Conservation (phyloP, 768 basidiomycete species). For the Gymnopilus junonius region DNA sequence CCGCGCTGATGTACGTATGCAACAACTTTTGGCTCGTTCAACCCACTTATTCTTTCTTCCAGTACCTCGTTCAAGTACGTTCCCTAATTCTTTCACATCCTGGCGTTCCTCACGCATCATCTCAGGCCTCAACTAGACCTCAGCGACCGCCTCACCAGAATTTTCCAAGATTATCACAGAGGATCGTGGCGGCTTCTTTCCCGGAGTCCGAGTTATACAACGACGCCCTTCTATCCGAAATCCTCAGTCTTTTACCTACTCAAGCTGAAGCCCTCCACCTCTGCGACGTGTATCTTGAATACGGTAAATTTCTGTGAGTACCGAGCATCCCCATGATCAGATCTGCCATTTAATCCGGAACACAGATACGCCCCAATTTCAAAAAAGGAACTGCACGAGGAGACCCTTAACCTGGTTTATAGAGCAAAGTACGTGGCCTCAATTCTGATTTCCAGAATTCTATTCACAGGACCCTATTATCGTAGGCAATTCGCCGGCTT, state of each 20-base stretch:
- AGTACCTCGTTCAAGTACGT: conserved; percentile 66
- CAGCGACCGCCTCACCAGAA: background rate
- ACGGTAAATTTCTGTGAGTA: conserved; percentile 61
- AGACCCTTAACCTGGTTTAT: conserved; percentile 59
- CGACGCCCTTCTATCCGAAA: conserved; percentile 12
- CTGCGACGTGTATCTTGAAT: conserved; percentile 68
- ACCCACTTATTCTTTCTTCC: conserved; percentile 10
- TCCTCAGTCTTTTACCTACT: conserved; percentile 52
- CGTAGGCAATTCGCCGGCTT: conserved; percentile 9
- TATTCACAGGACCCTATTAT: background rate
- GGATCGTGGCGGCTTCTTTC: conserved; percentile 9
- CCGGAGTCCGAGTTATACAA: conserved; percentile 13
- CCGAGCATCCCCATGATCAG: background rate
- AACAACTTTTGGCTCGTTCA: background rate
- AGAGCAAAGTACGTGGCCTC: conserved; percentile 44
- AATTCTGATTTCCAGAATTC: background rate
- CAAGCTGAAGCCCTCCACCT: conserved; percentile 62
- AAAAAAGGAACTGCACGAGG: conserved; percentile 58
- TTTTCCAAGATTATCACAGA: conserved; percentile 11
- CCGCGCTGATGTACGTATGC: conserved; percentile 59
- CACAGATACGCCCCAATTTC: conserved; percentile 58
- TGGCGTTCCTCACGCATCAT: background rate
- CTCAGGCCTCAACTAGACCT: conserved; percentile 9
- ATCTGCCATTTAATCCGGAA: conserved; percentile 1
- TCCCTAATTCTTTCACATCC: background rate